Evolutionary conservation across 768 basidiomycete genomes (phyloP), one percentile per base, ranked within the genome.

Genomic region (Mycena galopus): DNA sequence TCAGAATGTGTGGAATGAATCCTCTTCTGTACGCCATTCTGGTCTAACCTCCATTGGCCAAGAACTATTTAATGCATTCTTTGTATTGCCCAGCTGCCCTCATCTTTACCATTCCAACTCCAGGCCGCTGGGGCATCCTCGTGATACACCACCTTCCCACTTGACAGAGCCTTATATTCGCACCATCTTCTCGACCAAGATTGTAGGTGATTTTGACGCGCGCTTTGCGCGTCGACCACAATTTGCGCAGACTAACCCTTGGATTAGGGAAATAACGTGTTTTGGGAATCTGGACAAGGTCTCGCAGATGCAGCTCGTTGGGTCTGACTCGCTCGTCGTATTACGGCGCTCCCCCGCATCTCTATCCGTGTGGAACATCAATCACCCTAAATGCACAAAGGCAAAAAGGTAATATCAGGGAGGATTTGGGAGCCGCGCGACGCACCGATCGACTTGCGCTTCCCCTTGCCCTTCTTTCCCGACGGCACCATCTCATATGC

Each of bases 301-400:
- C 51, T 81, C 83, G 32, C 82, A 84, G 57, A 85, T 90, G 80
- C 85, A 85, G 67, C 80, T 88, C 59, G 81, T 89, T 23, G 87
- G 86, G n/a, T 82, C 84, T 19, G 78, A 83, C 29, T 89, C 87
- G 86, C 84, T 90, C 27, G 81, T 88, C 5, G 85, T 84, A 29
- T 81, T 87, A 30, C 81, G 82, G 58, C 81, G 82, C 57, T 69
- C 71, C 51, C 76, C 76, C 10, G 65, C 86, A 6, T 79, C 81
- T 33, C 75, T 90, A 25, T 84, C 83, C 14, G 76, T 90, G 14
- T 89, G 88, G 86, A n/a, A n/a, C n/a, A n/a, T n/a, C n/a, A n/a
- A n/a, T n/a, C n/a, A n/a, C n/a, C n/a, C n/a, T n/a, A n/a, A n/a
- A n/a, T n/a, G n/a, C n/a, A n/a, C n/a, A n/a, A n/a, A n/a, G n/a